These are phyloP conservation scores for Erythrobasidium yunnanense DNA, from an alignment of 768 basidiomycete genomes.

Conservation along the genomic window DNA sequence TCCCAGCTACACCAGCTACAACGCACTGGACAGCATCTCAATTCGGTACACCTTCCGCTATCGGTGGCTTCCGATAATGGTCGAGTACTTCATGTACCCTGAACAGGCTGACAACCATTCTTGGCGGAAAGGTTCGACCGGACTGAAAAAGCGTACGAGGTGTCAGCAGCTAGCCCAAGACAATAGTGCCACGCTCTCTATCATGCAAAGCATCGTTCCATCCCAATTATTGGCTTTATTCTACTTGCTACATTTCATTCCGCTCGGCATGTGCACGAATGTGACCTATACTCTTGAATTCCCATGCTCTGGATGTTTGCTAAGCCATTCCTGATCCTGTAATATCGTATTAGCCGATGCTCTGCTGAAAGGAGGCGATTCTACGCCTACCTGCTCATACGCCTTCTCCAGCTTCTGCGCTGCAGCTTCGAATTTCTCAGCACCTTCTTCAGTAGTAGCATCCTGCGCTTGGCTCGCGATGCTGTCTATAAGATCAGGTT, in stretches of 20 bases:
- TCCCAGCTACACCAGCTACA: neutral
- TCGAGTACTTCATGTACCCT: too few relatives aligned
- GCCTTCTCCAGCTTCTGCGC: conserved; percentile 23
- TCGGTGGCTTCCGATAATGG: neutral
- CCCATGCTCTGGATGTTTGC: conserved; percentile 22
- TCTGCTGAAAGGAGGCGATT: too few relatives aligned
- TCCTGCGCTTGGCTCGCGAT: conserved; percentile 18
- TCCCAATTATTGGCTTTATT: too few relatives aligned
- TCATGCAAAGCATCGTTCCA: too few relatives aligned
- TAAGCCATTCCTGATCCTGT: conserved; percentile 24
- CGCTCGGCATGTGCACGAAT: too few relatives aligned
- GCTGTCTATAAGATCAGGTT: conserved; percentile 20
- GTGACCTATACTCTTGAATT: conserved; percentile 10
- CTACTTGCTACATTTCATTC: too few relatives aligned
- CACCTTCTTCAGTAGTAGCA: conserved; percentile 6
- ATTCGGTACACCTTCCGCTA: neutral
- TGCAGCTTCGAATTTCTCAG: neutral
- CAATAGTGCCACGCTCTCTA: too few relatives aligned
- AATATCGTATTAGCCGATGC: too few relatives aligned
- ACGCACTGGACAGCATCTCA: neutral
- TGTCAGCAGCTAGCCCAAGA: too few relatives aligned
- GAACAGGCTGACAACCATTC: too few relatives aligned
- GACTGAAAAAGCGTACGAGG: too few relatives aligned
- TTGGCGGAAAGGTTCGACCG: too few relatives aligned
- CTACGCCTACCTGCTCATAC: conserved; percentile 5